Evolutionary conservation across 1,284 basidiomycete genomes (phyloP).

Genomic region (Fomitiporia mediterranea): DNA sequence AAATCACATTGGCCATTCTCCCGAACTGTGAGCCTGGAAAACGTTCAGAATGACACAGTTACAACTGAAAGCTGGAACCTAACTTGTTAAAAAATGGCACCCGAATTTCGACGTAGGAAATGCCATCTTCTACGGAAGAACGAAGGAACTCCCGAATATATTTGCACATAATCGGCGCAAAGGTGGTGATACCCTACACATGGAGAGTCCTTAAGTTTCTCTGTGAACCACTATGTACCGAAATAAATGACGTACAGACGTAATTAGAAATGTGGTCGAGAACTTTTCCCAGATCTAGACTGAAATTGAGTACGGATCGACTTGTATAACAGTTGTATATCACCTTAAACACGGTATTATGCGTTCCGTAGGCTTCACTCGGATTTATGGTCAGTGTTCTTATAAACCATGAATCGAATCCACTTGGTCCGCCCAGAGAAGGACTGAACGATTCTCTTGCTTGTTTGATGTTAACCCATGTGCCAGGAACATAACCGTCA

Average conservation of each 20-base stretch:
- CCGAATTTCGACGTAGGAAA: slow-evolving; percentile 68
- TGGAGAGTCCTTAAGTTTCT: background rate
- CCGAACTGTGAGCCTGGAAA: slow-evolving; percentile 42
- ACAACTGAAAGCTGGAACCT: background rate
- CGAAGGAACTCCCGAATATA: slow-evolving; percentile 61
- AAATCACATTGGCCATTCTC: slow-evolving; percentile 53
- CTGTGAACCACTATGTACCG: background rate
- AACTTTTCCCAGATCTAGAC: slow-evolving; percentile 71
- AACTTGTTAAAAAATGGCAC: slow-evolving; percentile 64
- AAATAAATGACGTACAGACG: slow-evolving; percentile 34
- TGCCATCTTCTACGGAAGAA: slow-evolving; percentile 64
- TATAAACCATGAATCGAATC: slow-evolving; percentile 63
- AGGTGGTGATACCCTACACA: slow-evolving; percentile 39
- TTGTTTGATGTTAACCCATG: slow-evolving; percentile 50
- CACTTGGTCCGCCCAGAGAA: slow-evolving; percentile 52
- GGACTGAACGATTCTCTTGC: slow-evolving; percentile 51
- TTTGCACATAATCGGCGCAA: slow-evolving; percentile 50
- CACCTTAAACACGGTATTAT: slow-evolving; percentile 66
- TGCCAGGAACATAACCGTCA: slow-evolving; percentile 37
- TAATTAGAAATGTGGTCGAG: slow-evolving; percentile 44
- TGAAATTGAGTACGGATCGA: background rate
- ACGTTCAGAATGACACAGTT: background rate
- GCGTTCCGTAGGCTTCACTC: slow-evolving; percentile 61
- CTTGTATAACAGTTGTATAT: background rate
- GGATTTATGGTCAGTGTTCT: slow-evolving; percentile 60